Conservation (phyloP, 2,329 filamentous ascomycete species). For the Trichoderma afroharzianum region DNA sequence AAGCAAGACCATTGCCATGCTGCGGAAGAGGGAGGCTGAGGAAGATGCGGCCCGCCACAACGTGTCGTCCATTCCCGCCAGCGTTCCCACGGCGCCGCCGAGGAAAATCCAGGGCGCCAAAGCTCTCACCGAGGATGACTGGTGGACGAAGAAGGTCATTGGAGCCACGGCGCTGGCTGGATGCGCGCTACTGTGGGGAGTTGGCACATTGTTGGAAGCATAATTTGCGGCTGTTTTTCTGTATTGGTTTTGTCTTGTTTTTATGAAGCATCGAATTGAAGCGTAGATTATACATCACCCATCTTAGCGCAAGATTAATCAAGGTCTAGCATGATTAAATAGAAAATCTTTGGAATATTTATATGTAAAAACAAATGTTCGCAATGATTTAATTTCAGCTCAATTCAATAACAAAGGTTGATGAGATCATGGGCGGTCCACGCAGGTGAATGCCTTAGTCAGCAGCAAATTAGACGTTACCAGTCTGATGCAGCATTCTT, state of each 20-base stretch:
- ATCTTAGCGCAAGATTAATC: neutral
- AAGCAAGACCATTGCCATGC: slow-evolving; percentile 60
- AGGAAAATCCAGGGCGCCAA: slow-evolving; percentile 43
- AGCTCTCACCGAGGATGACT: slow-evolving; percentile 61
- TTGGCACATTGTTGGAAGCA: slow-evolving; percentile 51
- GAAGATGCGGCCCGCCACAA: slow-evolving; percentile 34
- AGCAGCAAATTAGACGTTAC: neutral
- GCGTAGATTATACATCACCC: neutral
- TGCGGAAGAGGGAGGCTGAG: slow-evolving; percentile 48
- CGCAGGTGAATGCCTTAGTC: neutral
- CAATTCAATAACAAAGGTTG: neutral
- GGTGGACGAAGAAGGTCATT: slow-evolving; percentile 62
- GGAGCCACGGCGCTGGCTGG: slow-evolving; percentile 61
- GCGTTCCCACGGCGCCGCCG: slow-evolving; percentile 26
- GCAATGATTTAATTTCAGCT: neutral
- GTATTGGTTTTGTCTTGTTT: neutral
- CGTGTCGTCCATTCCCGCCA: slow-evolving; percentile 28
- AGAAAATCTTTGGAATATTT: neutral
- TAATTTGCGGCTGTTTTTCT: neutral
- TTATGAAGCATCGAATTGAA: neutral
- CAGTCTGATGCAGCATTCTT: neutral
- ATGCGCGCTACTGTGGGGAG: slow-evolving; percentile 56
- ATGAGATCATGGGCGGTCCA: neutral
- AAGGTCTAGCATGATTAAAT: neutral
- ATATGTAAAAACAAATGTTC: neutral